phyloP scores from a whole-genome alignment of 1,284 basidiomycete species.

The Leccinum fallax region DNA sequence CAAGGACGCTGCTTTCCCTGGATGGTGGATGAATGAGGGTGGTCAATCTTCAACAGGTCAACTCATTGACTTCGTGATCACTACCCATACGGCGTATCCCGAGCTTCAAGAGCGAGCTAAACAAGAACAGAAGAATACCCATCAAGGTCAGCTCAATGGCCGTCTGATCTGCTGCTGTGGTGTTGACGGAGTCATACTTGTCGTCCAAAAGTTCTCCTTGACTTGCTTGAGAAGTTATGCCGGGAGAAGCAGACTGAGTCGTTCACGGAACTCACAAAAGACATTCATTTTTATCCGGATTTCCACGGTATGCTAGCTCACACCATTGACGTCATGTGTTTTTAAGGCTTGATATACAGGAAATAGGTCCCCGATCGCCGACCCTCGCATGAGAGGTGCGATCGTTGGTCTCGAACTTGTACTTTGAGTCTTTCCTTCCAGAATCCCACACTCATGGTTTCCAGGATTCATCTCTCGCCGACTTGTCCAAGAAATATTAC shows the following conservation, averaged over 20 bases:
- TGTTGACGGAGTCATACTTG: neutral
- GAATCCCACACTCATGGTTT: neutral
- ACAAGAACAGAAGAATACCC: slow-evolving; percentile 57
- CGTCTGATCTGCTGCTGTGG: too few relatives aligned
- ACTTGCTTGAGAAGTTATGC: slow-evolving; percentile 71
- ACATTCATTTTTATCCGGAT: slow-evolving; percentile 95
- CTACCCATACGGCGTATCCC: slow-evolving; percentile 85
- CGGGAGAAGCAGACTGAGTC: slow-evolving; percentile 58
- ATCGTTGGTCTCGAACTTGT: slow-evolving; percentile 85
- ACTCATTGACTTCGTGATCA: slow-evolving; percentile 94
- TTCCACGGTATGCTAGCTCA: slow-evolving; percentile 61
- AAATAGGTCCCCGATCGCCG: slow-evolving; percentile 95
- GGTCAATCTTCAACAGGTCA: slow-evolving; percentile 99
- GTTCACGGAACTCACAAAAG: slow-evolving; percentile 83
- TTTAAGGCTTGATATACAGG: slow-evolving; percentile 46
- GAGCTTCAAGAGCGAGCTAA: slow-evolving; percentile 64
- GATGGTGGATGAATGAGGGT: slow-evolving; percentile 89
- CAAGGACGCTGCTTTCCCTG: neutral
- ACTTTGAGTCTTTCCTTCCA: slow-evolving; percentile 20
- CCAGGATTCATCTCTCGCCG: slow-evolving; percentile 73
- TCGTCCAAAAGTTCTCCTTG: slow-evolving; percentile 63
- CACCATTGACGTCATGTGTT: neutral
- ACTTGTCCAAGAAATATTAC: slow-evolving; percentile 91
- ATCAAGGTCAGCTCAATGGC: slow-evolving; percentile 46
- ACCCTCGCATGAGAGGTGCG: slow-evolving; percentile 90